Conservation (phyloP, 257 asterid species). For the Penstemon barbatus region DNA sequence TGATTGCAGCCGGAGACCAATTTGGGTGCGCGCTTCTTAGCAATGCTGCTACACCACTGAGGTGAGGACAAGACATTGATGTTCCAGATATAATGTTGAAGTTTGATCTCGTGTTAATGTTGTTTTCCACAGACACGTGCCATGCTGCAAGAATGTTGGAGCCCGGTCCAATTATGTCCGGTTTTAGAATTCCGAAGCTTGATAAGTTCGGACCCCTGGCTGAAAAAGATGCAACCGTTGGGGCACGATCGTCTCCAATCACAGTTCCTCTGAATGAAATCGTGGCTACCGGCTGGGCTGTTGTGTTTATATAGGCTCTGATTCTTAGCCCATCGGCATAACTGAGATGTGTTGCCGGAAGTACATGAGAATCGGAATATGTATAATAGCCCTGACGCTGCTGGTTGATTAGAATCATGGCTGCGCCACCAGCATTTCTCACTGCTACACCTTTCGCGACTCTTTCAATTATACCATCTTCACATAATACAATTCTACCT, state of each 20-base stretch:
- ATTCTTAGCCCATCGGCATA: neutral
- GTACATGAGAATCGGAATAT: neutral
- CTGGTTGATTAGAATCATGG: neutral
- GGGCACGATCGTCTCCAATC: neutral
- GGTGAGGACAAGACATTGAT: constrained; percentile 12
- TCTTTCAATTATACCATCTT: neutral
- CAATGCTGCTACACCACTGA: constrained; percentile 12
- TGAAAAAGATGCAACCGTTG: neutral
- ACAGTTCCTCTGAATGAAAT: neutral
- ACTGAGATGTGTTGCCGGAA: neutral
- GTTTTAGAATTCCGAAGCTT: constrained; percentile 1
- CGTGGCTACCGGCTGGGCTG: neutral
- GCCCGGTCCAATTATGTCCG: neutral
- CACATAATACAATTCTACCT: neutral
- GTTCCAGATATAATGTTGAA: constrained; percentile 18
- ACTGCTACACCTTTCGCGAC: neutral
- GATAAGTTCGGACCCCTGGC: neutral
- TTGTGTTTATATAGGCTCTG: neutral
- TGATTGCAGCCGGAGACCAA: constrained; percentile 20
- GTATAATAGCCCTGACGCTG: neutral
- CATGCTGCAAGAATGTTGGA: neutral
- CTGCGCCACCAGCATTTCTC: neutral
- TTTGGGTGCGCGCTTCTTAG: constrained; percentile 17
- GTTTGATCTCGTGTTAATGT: neutral
- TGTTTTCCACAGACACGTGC: neutral